phyloP scores from a whole-genome alignment of 1,284 basidiomycete species.

The Apiotrichum gracile region DNA sequence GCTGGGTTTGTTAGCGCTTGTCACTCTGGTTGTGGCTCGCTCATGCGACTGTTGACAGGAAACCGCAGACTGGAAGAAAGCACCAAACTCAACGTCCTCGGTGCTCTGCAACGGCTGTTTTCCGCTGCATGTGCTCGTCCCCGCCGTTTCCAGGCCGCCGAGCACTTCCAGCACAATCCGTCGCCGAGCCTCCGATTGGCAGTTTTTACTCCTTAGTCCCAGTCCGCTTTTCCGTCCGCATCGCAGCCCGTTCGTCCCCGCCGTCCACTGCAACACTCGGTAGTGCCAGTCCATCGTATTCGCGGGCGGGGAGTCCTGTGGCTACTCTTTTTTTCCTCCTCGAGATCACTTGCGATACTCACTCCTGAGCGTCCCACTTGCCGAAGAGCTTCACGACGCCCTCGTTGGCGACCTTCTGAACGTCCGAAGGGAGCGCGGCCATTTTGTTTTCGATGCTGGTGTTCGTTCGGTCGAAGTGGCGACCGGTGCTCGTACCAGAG shows the following conservation, averaged over 20 bases:
- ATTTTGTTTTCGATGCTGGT: slow-evolving; percentile 25
- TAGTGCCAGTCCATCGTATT: no score
- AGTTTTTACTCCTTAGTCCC: no score
- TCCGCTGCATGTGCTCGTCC: no score
- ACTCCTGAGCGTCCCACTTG: slow-evolving; percentile 96
- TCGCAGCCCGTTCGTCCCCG: background rate
- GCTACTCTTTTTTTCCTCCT: background rate
- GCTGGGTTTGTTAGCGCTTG: slow-evolving; percentile 50
- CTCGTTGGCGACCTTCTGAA: slow-evolving; percentile 73
- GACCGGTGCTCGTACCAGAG: slow-evolving; percentile 1
- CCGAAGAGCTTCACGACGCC: slow-evolving; percentile 81
- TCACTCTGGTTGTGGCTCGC: no score
- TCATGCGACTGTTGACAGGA: no score
- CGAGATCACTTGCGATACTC: slow-evolving; percentile 49
- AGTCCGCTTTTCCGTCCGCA: background rate
- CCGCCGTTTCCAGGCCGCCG: no score
- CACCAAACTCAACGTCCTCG: no score
- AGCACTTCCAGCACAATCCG: no score
- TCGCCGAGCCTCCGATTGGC: no score
- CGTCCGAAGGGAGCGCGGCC: slow-evolving; percentile 68
- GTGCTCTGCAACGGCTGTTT: no score
- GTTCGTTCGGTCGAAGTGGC: background rate
- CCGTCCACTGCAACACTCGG: no score
- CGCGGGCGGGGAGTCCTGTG: background rate
- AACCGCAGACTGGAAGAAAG: no score